Evolutionary conservation across 1,139 yeast species (phyloP).

Genomic region (Barnettozyma hawaiiensis): DNA sequence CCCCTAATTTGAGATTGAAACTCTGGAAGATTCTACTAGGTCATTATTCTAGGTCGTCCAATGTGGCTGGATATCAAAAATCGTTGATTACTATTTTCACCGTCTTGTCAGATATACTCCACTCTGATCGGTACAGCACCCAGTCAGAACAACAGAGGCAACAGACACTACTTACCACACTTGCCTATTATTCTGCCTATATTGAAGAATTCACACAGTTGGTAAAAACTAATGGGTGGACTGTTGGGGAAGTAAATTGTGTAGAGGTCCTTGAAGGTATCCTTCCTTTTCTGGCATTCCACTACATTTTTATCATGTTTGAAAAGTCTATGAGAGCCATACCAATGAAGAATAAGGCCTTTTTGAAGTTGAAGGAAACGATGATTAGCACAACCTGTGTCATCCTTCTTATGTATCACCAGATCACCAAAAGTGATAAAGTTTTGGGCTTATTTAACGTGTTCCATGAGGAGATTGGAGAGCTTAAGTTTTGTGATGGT

Average conservation of each 20-base stretch:
- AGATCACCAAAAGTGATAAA: not conserved
- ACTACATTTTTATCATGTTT: slow-evolving; percentile 36
- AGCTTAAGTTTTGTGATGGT: slow-evolving; percentile 60
- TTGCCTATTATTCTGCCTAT: slow-evolving; percentile 45
- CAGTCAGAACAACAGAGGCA: slow-evolving; percentile 25
- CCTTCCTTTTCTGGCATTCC: slow-evolving; percentile 29
- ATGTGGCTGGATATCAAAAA: slow-evolving; percentile 38
- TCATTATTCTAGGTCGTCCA: slow-evolving; percentile 44
- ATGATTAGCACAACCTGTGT: slow-evolving; percentile 40
- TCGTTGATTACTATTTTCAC: slow-evolving; percentile 51
- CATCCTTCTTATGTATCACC: slow-evolving; percentile 29
- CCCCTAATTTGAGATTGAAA: slow-evolving; percentile 61
- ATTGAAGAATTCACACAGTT: slow-evolving; percentile 25
- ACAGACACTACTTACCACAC: slow-evolving; percentile 32
- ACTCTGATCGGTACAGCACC: slow-evolving; percentile 23
- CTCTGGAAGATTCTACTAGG: slow-evolving; percentile 73
- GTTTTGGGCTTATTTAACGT: slow-evolving; percentile 41
- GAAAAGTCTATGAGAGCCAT: slow-evolving; percentile 31
- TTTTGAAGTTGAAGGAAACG: slow-evolving; percentile 45
- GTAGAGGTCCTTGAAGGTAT: slow-evolving; percentile 3
- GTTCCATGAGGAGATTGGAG: slow-evolving; percentile 72
- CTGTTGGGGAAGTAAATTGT: not conserved
- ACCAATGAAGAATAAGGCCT: slow-evolving; percentile 4
- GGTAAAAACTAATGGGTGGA: slow-evolving; percentile 24
- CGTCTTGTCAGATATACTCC: slow-evolving; percentile 37